A percentile compares a stretch with the other conserved stretches of the same genome.
Evolutionary conservation across 306 rosid genomes (phyloP).

Genomic region (Trifolium subterraneum): DNA sequence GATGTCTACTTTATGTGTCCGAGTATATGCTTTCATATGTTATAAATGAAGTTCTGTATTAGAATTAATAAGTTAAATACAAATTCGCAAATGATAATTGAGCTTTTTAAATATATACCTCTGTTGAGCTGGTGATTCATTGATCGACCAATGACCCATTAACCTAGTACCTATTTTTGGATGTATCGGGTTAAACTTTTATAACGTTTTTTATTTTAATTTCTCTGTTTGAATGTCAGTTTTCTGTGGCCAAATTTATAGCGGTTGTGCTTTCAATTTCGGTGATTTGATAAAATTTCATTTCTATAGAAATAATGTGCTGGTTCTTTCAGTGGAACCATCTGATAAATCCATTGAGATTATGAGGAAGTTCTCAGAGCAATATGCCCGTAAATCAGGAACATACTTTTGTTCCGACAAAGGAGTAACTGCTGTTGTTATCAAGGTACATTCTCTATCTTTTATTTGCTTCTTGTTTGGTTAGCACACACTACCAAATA

Average conservation of each 20-base stretch:
- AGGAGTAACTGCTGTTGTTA: conserved; percentile 97
- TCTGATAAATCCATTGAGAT: conserved; percentile 90
- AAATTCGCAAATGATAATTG: neutral
- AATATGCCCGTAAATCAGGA: conserved; percentile 94
- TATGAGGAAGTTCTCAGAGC: conserved; percentile 99
- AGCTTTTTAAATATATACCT: neutral
- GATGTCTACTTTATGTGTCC: neutral
- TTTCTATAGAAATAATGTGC: conserved; percentile 32
- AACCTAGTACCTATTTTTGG: neutral
- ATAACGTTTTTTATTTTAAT: neutral
- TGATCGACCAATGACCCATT: neutral
- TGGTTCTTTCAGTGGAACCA: conserved; percentile 79
- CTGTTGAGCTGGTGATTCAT: neutral
- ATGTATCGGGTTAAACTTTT: neutral
- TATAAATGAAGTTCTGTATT: conserved; percentile 10
- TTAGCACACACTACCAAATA: conserved; percentile 15
- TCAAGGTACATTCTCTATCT: conserved; percentile 61
- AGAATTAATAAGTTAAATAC: neutral
- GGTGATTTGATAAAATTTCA: conserved; percentile 28
- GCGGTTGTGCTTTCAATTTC: conserved; percentile 29
- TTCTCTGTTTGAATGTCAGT: neutral
- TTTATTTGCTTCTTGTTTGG: conserved; percentile 22
- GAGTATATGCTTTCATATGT: conserved; percentile 1
- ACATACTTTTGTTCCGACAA: conserved; percentile 94
- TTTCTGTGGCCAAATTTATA: conserved; percentile 10